phyloP scores from a whole-genome alignment of 768 basidiomycete genomes.

The Filobasidium wieringae region DNA sequence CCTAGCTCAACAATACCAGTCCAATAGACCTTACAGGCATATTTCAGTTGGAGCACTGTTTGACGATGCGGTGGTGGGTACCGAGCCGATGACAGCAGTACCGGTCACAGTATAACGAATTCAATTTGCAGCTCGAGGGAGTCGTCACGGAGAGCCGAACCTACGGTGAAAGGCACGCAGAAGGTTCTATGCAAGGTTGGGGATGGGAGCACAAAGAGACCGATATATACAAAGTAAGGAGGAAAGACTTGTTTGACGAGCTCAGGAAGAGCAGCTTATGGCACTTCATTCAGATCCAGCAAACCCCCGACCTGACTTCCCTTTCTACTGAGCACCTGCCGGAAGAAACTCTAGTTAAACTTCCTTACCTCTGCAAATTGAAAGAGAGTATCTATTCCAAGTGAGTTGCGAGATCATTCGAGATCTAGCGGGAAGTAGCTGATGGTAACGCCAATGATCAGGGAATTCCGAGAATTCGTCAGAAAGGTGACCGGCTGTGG shows the following conservation, averaged over 20 bases:
- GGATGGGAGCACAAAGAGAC: conserved; percentile 68
- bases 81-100: background rate
- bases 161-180: conserved; percentile 32
- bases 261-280: background rate
- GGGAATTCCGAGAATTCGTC: conserved; percentile 65
- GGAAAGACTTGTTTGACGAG: background rate
- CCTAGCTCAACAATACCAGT: conserved; percentile 49
- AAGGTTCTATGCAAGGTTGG: conserved; percentile 34
- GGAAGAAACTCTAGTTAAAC: conserved; percentile 59
- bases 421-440: too few relatives aligned
- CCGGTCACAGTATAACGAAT: background rate
- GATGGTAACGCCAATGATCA: too few relatives aligned
- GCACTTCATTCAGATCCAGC: conserved; percentile 59
- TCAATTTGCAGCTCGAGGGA: conserved; percentile 27
- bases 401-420: conserved; percentile 1
- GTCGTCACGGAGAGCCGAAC: conserved; percentile 34
- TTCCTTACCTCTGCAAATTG: conserved; percentile 67
- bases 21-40: conserved; percentile 66
- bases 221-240: conserved; percentile 81
- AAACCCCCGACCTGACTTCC: conserved; percentile 92
- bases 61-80: conserved; percentile 62
- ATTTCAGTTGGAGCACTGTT: conserved; percentile 69
- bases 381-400: conserved; percentile 82
- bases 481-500: conserved; percentile 83
- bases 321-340: conserved; percentile 63